Base-by-base conservation (phyloP, 441 rosid species). In the Bruguiera hainesii region DNA sequence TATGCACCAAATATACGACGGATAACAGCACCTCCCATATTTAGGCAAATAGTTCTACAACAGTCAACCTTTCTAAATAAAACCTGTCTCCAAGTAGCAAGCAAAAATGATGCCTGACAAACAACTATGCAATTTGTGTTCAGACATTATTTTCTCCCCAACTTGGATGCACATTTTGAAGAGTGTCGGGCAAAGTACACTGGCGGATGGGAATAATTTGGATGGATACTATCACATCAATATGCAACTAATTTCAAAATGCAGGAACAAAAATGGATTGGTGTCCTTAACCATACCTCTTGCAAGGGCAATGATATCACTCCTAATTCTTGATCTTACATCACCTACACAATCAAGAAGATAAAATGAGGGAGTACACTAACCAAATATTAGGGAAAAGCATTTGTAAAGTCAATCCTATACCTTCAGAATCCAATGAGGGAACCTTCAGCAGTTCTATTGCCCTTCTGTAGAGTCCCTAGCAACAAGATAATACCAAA, bases 391-490 rank as follows among this genome's bases (percentile, higher is more conserved):
- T 10, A 21, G 42, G 35, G 30, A 23, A 56, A 57, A 30, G n/a
- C 25, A 63, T 23, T 7, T 21, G 62, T 20, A 15, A 73, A 56
- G 56, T 23, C 20, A 42, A 63, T 19, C 9, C 56, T 26, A 29
- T 78, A 89, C 94, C 97, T 74, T 83, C 79, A 68, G 83, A 73
- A 20, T 85, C 88, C 66, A 86, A 15, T 3, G 89, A 69, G 55
- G 96, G 89, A 70, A 95, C 91, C 84, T 89, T 91, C 74, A 91
- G 81, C 64, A 86, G 76, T 25, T 91, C 93, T 52, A 81, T 39
- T 8, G 97, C 93, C 75, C 81, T 87, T 80, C 96, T 81, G 59
- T 82, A 86, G 37, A 91, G 91, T 1, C 98, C 95, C 95, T 88
- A 79, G 18, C 75, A 6, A 61, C 64, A 28, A 66, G 33, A 35